These are phyloP conservation scores for Nissolia schottii DNA, from an alignment of 306 rosid genomes.

Conservation along the genomic window DNA sequence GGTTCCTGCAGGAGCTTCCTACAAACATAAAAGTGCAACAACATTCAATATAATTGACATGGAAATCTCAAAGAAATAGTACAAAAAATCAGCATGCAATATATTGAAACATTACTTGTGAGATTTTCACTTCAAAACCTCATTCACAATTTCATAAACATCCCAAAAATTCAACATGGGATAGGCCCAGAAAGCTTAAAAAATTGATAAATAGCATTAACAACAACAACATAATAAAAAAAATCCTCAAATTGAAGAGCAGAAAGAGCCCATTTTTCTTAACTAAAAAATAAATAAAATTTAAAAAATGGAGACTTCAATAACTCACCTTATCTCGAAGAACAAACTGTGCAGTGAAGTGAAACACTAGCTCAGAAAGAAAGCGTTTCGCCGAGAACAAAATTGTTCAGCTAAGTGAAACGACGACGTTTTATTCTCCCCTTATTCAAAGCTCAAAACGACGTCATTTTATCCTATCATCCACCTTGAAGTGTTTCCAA, in stretches of 20 bases:
- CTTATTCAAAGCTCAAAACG: not conserved
- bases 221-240: not conserved
- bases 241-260: not conserved
- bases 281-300: not conserved
- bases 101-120: not conserved
- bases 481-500: not conserved
- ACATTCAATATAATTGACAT: not conserved
- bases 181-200: not conserved
- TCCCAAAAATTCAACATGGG: not conserved
- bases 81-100: not conserved
- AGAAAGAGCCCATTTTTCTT: not conserved
- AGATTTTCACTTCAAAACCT: not conserved
- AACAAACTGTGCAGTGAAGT: no score
- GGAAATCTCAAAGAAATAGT: not conserved
- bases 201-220: not conserved
- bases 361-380: no score
- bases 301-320: not conserved
- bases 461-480: conserved; percentile 4
- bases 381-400: no score
- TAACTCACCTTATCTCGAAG: conserved; percentile 2
- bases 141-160: not conserved
- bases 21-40: conserved; percentile 1
- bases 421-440: no score
- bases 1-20: conserved; percentile 16
- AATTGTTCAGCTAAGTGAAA: no score